phyloP scores from a whole-genome alignment of 805 yeast species.

The Pichia pseudocactophila region DNA sequence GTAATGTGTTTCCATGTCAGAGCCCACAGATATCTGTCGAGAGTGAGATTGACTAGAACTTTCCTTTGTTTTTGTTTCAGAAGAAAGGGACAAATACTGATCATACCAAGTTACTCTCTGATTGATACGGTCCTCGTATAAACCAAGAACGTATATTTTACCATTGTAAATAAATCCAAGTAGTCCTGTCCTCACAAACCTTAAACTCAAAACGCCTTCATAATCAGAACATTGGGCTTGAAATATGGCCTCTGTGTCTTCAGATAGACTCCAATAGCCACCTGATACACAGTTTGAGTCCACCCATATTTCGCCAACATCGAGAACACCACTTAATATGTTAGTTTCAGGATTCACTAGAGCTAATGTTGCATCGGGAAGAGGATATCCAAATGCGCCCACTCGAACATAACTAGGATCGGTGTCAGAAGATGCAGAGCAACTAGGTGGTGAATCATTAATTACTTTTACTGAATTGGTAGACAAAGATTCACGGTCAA shows the following conservation, averaged over 20 bases:
- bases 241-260: slow-evolving; percentile 64
- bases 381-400: slow-evolving; percentile 88
- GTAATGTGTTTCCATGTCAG: slow-evolving; percentile 3
- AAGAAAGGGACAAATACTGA: slow-evolving; percentile 27
- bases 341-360: slow-evolving; percentile 91
- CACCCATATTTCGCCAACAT: slow-evolving; percentile 97
- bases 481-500: slow-evolving; percentile 66
- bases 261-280: slow-evolving; percentile 70
- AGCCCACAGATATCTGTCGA: not conserved
- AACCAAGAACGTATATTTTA: slow-evolving; percentile 77
- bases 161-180: slow-evolving; percentile 86
- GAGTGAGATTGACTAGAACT: not conserved
- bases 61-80: slow-evolving; percentile 3
- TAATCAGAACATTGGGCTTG: slow-evolving; percentile 75
- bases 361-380: slow-evolving; percentile 90
- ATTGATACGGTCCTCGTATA: slow-evolving; percentile 84
- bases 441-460: slow-evolving; percentile 46
- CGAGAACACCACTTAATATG: slow-evolving; percentile 60
- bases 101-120: slow-evolving; percentile 67
- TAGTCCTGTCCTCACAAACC: slow-evolving; percentile 82
- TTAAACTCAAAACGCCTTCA: slow-evolving; percentile 60
- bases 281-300: slow-evolving; percentile 88
- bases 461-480: slow-evolving; percentile 64
- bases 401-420: slow-evolving; percentile 47
- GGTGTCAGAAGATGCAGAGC: slow-evolving; percentile 31